These are phyloP conservation scores for Furcasterigmium sp. DNA, from an alignment of 2,329 filamentous ascomycete species.

Conservation along the genomic window DNA sequence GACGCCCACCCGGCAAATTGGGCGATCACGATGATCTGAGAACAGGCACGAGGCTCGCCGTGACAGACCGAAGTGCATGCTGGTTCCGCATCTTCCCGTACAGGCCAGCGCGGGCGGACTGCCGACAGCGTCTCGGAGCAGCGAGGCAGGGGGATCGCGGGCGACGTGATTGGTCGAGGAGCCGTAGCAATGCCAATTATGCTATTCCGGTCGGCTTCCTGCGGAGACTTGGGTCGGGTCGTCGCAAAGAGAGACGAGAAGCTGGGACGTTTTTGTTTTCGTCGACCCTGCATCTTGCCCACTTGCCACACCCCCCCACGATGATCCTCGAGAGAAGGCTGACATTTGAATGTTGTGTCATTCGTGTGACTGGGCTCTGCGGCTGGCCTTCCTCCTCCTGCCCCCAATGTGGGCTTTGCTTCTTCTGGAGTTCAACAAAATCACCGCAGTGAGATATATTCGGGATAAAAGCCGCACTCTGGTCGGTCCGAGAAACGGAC, in stretches of 20 bases:
- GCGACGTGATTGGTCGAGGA: not conserved
- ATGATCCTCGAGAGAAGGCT: not conserved
- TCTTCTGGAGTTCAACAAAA: conserved; percentile 1
- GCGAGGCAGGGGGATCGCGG: not conserved
- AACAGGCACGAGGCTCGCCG: not conserved
- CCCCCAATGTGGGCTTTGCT: not conserved
- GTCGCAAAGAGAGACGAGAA: too few species aligned
- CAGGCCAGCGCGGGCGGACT: too few species aligned
- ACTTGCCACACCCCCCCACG: too few species aligned
- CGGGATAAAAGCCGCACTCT: conserved; percentile 2
- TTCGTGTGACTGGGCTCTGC: not conserved
- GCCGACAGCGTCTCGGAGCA: too few species aligned
- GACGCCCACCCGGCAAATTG: not conserved
- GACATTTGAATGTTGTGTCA: not conserved
- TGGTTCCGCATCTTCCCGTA: not conserved
- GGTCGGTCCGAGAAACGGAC: not conserved
- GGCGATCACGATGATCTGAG: not conserved
- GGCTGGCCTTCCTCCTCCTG: not conserved
- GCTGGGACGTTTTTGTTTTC: too few species aligned
- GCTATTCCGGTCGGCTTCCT: not conserved
- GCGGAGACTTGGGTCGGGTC: too few species aligned
- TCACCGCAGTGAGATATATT: not conserved
- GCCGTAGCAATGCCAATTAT: too few species aligned
- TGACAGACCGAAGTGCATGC: not conserved
- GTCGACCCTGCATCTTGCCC: too few species aligned